phyloP scores from a whole-genome alignment of 2,329 filamentous ascomycete genomes.

The Curvularia sp. region DNA sequence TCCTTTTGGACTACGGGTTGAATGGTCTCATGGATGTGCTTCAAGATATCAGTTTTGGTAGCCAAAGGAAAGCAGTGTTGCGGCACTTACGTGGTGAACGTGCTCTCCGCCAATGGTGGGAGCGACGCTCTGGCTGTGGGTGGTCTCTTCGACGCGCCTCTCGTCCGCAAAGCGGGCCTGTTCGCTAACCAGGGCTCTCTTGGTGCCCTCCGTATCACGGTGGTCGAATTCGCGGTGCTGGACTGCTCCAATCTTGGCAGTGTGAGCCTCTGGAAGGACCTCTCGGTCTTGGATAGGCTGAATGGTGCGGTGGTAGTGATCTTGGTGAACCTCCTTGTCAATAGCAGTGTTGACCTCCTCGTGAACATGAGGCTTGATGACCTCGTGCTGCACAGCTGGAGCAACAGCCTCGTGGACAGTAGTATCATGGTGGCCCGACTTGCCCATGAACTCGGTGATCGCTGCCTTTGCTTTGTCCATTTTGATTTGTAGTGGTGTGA shows the following conservation, averaged over 20 bases:
- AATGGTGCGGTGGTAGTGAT: slow-evolving; percentile 73
- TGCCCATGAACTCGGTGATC: slow-evolving; percentile 65
- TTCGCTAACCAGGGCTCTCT: slow-evolving; percentile 54
- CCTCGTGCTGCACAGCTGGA: slow-evolving; percentile 67
- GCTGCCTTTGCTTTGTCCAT: slow-evolving; percentile 71
- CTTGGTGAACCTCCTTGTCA: slow-evolving; percentile 73
- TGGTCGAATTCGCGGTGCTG: slow-evolving; percentile 69
- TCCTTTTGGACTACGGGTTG: slow-evolving; percentile 76
- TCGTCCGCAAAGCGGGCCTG: slow-evolving; percentile 62
- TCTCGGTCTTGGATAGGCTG: slow-evolving; percentile 68
- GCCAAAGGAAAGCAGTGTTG: not conserved
- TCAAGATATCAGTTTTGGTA: slow-evolving; percentile 14
- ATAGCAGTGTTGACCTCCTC: slow-evolving; percentile 68
- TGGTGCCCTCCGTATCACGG: slow-evolving; percentile 57
- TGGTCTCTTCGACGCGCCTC: slow-evolving; percentile 55
- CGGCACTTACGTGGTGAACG: slow-evolving; percentile 60
- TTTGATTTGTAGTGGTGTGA: slow-evolving; percentile 17
- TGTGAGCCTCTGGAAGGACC: slow-evolving; percentile 67
- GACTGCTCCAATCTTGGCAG: slow-evolving; percentile 64
- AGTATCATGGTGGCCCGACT: slow-evolving; percentile 71
- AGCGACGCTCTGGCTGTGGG: slow-evolving; percentile 57
- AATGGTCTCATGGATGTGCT: slow-evolving; percentile 70
- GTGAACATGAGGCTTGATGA: slow-evolving; percentile 65
- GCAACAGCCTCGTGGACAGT: slow-evolving; percentile 71
- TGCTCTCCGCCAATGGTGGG: slow-evolving; percentile 66